A percentile compares a stretch with the other conserved stretches of the same genome.
Evolutionary conservation across 1,284 basidiomycete genomes (phyloP).

Genomic region (Inonotus hispidus): DNA sequence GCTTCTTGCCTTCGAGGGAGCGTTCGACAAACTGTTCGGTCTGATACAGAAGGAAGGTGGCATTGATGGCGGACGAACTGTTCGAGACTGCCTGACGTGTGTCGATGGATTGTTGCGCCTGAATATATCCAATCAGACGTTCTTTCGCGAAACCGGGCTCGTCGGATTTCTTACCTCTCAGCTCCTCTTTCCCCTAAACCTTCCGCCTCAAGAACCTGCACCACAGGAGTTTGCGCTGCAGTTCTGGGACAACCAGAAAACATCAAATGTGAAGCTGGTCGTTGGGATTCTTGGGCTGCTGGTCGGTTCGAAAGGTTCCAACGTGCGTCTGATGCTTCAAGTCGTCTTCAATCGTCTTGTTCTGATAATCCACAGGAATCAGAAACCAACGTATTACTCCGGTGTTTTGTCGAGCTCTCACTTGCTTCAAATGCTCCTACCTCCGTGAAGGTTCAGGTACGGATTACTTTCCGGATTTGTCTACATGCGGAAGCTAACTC

Average conservation of each 20-base stretch:
- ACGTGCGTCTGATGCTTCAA: slow-evolving; percentile 40
- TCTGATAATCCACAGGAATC: slow-evolving; percentile 36
- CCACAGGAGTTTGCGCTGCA: slow-evolving; percentile 94
- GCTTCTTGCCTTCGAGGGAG: slow-evolving; percentile 94
- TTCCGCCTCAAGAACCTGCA: slow-evolving; percentile 54
- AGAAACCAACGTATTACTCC: slow-evolving; percentile 64
- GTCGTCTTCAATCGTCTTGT: background rate
- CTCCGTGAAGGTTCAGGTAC: slow-evolving; percentile 77
- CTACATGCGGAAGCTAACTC: background rate
- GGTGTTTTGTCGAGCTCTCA: slow-evolving; percentile 83
- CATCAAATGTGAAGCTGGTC: slow-evolving; percentile 71
- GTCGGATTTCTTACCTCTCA: slow-evolving; percentile 74
- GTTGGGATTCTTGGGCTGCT: slow-evolving; percentile 78
- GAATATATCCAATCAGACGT: slow-evolving; percentile 97
- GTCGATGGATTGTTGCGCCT: slow-evolving; percentile 84
- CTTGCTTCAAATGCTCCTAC: slow-evolving; percentile 91
- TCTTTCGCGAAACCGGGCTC: slow-evolving; percentile 90
- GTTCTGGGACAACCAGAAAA: slow-evolving; percentile 93
- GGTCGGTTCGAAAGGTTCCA: slow-evolving; percentile 65
- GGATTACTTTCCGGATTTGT: slow-evolving; percentile 3
- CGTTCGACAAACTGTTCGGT: slow-evolving; percentile 93
- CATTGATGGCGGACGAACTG: slow-evolving; percentile 85
- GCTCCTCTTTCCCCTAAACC: slow-evolving; percentile 78
- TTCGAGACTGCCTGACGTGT: slow-evolving; percentile 82
- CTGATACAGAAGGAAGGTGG: slow-evolving; percentile 87